phyloP scores from a whole-genome alignment of 2,329 filamentous ascomycete species.

The Beauveria sp. region DNA sequence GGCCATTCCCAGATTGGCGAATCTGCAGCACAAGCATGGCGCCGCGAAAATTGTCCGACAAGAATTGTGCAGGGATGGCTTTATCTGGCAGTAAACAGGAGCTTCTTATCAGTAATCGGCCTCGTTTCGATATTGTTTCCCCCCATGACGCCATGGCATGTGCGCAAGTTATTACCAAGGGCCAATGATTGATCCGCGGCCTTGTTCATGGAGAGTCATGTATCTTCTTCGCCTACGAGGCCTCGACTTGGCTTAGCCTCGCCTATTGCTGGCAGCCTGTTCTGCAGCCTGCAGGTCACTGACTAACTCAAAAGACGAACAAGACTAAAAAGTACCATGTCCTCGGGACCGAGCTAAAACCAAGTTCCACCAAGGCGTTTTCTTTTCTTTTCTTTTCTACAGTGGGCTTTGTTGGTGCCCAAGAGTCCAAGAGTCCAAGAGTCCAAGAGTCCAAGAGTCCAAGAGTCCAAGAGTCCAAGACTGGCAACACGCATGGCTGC shows the following conservation, averaged over 20 bases:
- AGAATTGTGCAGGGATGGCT: background rate
- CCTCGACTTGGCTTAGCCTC: constrained; percentile 6
- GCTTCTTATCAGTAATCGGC: too few species aligned
- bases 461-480: background rate
- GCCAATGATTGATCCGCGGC: background rate
- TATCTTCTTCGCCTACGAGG: constrained; percentile 1
- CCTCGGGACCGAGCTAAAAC: background rate
- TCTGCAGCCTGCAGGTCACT: background rate
- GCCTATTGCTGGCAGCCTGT: background rate
- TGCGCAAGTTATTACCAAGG: background rate
- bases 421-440: background rate
- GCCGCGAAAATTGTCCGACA: constrained; percentile 1
- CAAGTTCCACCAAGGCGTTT: background rate
- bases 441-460: background rate
- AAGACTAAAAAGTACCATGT: background rate
- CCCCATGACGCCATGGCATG: background rate
- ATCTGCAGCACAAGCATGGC: background rate
- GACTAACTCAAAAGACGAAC: too few species aligned
- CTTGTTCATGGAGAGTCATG: background rate
- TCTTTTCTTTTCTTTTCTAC: background rate
- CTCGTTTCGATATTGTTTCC: background rate
- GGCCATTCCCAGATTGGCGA: background rate
- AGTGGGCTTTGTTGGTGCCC: background rate
- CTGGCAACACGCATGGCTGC: background rate
- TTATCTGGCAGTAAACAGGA: too few species aligned